Conservation (phyloP, 805 yeast genomes). For the Yamadazyma takamatsuzukensis region DNA sequence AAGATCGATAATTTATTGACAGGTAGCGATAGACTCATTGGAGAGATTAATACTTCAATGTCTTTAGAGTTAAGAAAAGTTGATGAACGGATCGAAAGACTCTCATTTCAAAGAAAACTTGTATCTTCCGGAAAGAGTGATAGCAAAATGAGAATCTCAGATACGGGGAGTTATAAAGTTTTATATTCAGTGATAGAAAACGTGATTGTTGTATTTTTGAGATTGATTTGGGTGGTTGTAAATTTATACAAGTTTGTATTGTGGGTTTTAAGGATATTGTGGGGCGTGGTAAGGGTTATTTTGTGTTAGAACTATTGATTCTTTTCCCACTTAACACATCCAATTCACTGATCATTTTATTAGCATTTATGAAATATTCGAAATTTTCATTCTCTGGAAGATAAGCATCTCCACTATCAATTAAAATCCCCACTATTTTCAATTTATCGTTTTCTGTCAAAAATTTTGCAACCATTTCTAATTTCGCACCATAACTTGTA, state of each 20-base stretch:
- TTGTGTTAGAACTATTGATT: slow-evolving; percentile 6
- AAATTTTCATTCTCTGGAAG: slow-evolving; percentile 10
- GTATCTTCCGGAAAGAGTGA: slow-evolving; percentile 9
- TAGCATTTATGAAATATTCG: slow-evolving; percentile 22
- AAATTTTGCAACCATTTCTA: slow-evolving; percentile 11
- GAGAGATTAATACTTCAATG: slow-evolving; percentile 70
- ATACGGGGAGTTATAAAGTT: slow-evolving; percentile 32
- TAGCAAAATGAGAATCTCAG: slow-evolving; percentile 10
- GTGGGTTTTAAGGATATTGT: slow-evolving; percentile 17
- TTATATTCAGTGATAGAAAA: slow-evolving; percentile 49
- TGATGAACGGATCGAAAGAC: slow-evolving; percentile 45
- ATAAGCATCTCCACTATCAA: slow-evolving; percentile 40
- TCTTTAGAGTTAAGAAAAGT: slow-evolving; percentile 57
- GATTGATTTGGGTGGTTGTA: slow-evolving; percentile 57
- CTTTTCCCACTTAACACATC: slow-evolving; percentile 13
- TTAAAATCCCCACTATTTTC: slow-evolving; percentile 31
- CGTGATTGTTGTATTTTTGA: slow-evolving; percentile 46
- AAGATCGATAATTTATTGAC: slow-evolving; percentile 60
- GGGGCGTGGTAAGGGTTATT: slow-evolving; percentile 16
- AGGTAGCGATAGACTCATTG: slow-evolving; percentile 62
- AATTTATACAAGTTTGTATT: slow-evolving; percentile 40
- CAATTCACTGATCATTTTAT: slow-evolving; percentile 18
- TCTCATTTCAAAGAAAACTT: slow-evolving; percentile 27
- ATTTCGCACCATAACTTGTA: slow-evolving; percentile 13
- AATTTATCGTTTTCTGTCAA: slow-evolving; percentile 14